Evolutionary conservation across 2,329 filamentous ascomycete genomes (phyloP), one percentile per base, ranked within the genome.

Genomic region (Pseudomassariella vexata): DNA sequence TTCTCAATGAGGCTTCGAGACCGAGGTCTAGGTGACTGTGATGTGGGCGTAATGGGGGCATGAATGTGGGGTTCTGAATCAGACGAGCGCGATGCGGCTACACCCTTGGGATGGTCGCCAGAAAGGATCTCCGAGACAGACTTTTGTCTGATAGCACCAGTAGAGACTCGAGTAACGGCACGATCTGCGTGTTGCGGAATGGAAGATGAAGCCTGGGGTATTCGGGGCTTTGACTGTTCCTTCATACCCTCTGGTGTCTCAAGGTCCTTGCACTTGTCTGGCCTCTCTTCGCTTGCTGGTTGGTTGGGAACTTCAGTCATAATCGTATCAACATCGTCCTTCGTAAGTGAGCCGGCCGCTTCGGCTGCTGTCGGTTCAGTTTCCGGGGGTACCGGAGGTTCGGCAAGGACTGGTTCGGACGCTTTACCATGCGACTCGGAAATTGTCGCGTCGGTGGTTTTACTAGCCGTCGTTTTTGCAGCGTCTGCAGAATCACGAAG

Each of bases 1-100:
- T 73, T 69, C 24, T 60, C 63, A 20, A 62, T 48, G 19, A 65
- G 56, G 40, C 60, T 56, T 28, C 42, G 48, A 8, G 46, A 29
- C 11, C 35, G 46, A 22, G 39, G 31, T 35, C 47, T 49, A 2
- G 46, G 50, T 3, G 47, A 50, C 31, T 52, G 49, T 2, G 52
- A 54, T 10, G 39, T 47, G 7, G 52, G 52, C 4, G 49, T 55
- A 24, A 53, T 48, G 6, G 49, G 45, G 19, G 42, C 34, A 17
- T 38, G 32, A 25, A 39, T 29, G 9, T 46, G 44, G 18, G 39
- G 40, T 28, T 49, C 46, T 5, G 32, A 26, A 10, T 25, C 30
- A 18, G 27, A 22, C 19, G 28, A 28, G n/a, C 23, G 32, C 10
- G 32, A 30, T 24, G 19, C 22, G 14, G 19, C 25, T 27, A 34